Evolutionary conservation across 2,329 filamentous ascomycete species (phyloP), one percentile per base, ranked within the genome.

Genomic region (Colletotrichum aenigma): DNA sequence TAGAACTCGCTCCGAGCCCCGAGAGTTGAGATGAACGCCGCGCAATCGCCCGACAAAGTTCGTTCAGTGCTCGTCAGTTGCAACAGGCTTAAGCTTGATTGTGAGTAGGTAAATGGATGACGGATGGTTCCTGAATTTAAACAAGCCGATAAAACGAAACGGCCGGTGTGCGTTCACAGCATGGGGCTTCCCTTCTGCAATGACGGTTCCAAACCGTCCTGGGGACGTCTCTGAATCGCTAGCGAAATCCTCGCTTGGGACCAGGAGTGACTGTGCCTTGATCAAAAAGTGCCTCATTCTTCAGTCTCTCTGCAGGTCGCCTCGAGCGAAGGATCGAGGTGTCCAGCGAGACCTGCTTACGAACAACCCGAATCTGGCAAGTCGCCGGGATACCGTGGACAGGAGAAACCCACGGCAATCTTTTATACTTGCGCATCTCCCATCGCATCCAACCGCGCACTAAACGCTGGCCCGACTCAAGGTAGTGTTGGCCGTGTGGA

Each of bases 51-150:
- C n/a, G 21, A 28, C 65, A 30, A 67, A 60, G 15, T 48, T 18
- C 34, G 38, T 26, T 30, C 34, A 16, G 21, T n/a, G 28, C 15
- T 43, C n/a, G 66, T 71, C 18, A 13, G 61, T 62, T 48, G n/a
- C 61, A 18, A 55, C 52, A 62, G 61, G 52, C 52, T 71, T 30
- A 71, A 66, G 36, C 72, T 66, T 71, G 55, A 64, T n/a, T 74
- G 28, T 34, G n/a, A 38, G 21, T 38, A 13, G 30, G 4, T n/a
- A 34, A 32, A 75, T 24, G 8, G 61, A 66, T 38, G 68, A 75
- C 38, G 55, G 52, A 38, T 66, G 16, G 28, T 30, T 66, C 36
- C 26, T 28, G 24, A 34, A 75, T 28, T 62, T 61, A 21, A 26
- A 62, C 55, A 34, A 28, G 24, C 60, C 28, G 34, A 64, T 36